Percentiles rank a stretch among this genome's conserved stretches.
phyloP scores from a whole-genome alignment of 352 stramenopile species.

The Thraustochytrium sp. region DNA sequence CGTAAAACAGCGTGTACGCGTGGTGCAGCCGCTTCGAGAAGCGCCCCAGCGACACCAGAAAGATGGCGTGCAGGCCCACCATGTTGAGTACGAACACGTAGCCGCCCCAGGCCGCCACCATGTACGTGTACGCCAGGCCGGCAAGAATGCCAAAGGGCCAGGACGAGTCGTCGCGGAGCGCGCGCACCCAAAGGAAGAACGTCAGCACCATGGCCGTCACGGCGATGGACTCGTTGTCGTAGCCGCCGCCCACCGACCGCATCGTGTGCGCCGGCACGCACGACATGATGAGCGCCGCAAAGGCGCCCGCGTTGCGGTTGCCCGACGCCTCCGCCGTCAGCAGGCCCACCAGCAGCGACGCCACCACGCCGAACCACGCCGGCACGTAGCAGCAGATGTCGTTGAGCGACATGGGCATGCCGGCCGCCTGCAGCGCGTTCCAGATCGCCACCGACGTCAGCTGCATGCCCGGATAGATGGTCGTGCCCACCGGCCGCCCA shows the following conservation, averaged over 20 bases:
- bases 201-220: slow-evolving; percentile 94
- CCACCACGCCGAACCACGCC: slow-evolving; percentile 43
- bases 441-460: slow-evolving; percentile 39
- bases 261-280: slow-evolving; percentile 95
- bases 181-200: slow-evolving; percentile 87
- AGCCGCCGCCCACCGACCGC: slow-evolving; percentile 89
- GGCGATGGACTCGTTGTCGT: slow-evolving; percentile 96
- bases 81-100: slow-evolving; percentile 99
- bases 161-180: slow-evolving; percentile 52
- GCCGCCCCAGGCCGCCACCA: slow-evolving; percentile 89
- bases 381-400: slow-evolving; percentile 60
- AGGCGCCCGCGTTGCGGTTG: slow-evolving; percentile 65
- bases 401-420: slow-evolving; percentile 42
- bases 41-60: slow-evolving; percentile 83
- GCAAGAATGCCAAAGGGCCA: slow-evolving; percentile 56
- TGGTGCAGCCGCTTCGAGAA: slow-evolving; percentile 89
- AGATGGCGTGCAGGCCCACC: slow-evolving; percentile 88
- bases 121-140: slow-evolving; percentile 92
- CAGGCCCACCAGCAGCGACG: slow-evolving; percentile 37
- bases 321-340: slow-evolving; percentile 11
- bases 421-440: slow-evolving; percentile 3
- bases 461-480: slow-evolving; percentile 76
- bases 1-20: slow-evolving; percentile 94
- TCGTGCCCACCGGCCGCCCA: slow-evolving; percentile 81
- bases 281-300: slow-evolving; percentile 86